Percentiles rank a stretch among this genome's conserved stretches.
Conservation (phyloP, 441 rosid genomes). For the Daphne laureola region DNA sequence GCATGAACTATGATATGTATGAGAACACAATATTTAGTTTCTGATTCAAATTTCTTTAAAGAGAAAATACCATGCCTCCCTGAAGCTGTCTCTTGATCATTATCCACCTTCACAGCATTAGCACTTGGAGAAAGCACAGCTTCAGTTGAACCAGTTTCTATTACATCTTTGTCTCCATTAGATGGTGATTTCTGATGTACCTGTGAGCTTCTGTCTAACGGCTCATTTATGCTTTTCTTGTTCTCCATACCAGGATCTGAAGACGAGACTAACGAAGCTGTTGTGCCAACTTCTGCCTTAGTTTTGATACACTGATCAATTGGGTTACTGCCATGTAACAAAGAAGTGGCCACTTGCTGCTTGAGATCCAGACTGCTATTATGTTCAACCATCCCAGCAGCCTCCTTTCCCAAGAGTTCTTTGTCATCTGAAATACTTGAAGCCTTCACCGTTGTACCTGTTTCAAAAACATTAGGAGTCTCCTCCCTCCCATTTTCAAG, state of each 20-base stretch:
- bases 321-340: constrained; percentile 18
- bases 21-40: constrained; percentile 9
- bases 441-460: constrained; percentile 16
- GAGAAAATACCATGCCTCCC: constrained; percentile 15
- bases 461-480: constrained; percentile 10
- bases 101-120: constrained; percentile 7
- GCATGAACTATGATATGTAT: neutral
- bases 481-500: constrained; percentile 31
- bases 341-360: constrained; percentile 11
- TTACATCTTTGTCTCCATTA: constrained; percentile 19
- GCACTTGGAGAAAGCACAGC: constrained; percentile 9
- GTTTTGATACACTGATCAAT: constrained; percentile 17
- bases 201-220: constrained; percentile 10
- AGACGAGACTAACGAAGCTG: constrained; percentile 12
- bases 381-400: constrained; percentile 14
- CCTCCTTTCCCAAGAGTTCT: constrained; percentile 18
- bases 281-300: constrained; percentile 23
- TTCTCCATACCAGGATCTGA: constrained; percentile 19
- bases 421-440: constrained; percentile 15
- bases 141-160: constrained; percentile 18
- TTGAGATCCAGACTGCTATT: constrained; percentile 17
- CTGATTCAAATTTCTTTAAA: constrained; percentile 17
- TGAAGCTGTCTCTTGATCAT: constrained; percentile 20
- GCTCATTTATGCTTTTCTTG: constrained; percentile 20
- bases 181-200: constrained; percentile 25